Evolutionary conservation across 108 stramenopile genomes (phyloP), one percentile per base, ranked within the genome.

Genomic region (Cyclotella baltica): DNA sequence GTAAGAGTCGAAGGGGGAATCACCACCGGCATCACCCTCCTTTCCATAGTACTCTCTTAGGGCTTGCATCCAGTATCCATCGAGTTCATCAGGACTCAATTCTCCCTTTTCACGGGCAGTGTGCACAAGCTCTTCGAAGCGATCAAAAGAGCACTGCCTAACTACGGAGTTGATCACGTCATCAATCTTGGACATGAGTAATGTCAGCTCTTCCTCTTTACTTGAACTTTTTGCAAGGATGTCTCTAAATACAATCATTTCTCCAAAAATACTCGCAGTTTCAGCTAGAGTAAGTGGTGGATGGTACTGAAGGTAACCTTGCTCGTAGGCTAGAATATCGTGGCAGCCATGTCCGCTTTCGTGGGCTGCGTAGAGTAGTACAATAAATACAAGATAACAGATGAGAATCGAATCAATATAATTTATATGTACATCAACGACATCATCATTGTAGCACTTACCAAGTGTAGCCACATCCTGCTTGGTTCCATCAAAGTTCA

Each of bases 401-500:
- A 43, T 6, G 40, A 43, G 13, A 43, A 43, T 43, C 40, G 40
- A 43, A 43, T 43, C 10, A 43, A 13, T 43, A 11, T 11, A 6
- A 6, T 13, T 6, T 43, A 43, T 13, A 43, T 43, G 40, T 43
- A 11, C 6, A 43, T 6, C 13, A 13, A 43, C 40, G 40, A n/a
- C n/a, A n/a, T n/a, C n/a, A n/a, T n/a, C n/a, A n/a, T n/a, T n/a
- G n/a, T n/a, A n/a, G n/a, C n/a, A n/a, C n/a, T n/a, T 43, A 43
- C 40, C 40, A 43, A 52, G 51, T 19, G 51, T 85, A 16, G 84
- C 78, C 13, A 80, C 79, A 52, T 85, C 84, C 27, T 72, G 62
- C 40, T 85, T 85, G 68, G 84, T 80, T 3, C 84, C 84, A 72
- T 81, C 84, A 72, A 77, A 85, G 79, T 85, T 85, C 29, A 85